These are phyloP conservation scores for Dioscorea alata DNA, from an alignment of 106 monocot species.

Conservation along the genomic window DNA sequence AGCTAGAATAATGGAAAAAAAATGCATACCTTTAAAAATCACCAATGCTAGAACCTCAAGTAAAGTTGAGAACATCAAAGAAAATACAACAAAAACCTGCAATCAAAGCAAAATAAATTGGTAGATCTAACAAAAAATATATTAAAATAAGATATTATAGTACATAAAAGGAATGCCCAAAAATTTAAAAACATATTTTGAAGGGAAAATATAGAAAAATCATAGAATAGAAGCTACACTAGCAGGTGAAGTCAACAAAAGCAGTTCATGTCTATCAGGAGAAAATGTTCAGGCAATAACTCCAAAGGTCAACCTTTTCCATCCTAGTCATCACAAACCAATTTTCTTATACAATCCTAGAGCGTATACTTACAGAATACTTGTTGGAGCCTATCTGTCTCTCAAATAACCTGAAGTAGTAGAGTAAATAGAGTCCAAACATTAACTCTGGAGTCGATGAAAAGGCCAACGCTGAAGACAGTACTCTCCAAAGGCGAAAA, in stretches of 20 bases:
- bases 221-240: too few species aligned
- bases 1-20: neutral
- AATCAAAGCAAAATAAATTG: constrained; percentile 9
- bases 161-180: too few species aligned
- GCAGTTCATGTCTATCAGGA: too few species aligned
- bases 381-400: constrained; percentile 86
- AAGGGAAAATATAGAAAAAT: too few species aligned
- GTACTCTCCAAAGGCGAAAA: constrained; percentile 50
- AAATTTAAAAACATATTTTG: too few species aligned
- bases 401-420: constrained; percentile 92
- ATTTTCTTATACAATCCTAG: too few species aligned
- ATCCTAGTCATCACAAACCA: too few species aligned
- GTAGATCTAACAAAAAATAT: neutral
- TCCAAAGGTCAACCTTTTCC: too few species aligned
- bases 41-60: constrained; percentile 46
- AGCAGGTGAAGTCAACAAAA: too few species aligned
- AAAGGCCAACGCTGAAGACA: constrained; percentile 65
- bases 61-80: constrained; percentile 38
- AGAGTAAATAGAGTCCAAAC: constrained; percentile 71
- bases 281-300: too few species aligned
- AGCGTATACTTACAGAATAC: constrained; percentile 47
- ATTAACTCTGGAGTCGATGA: constrained; percentile 86
- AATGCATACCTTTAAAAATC: constrained; percentile 47
- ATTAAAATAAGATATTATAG: too few species aligned
- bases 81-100: constrained; percentile 72